Conservation (phyloP, 352 stramenopile genomes). For the Phytophthora pistaciae region DNA sequence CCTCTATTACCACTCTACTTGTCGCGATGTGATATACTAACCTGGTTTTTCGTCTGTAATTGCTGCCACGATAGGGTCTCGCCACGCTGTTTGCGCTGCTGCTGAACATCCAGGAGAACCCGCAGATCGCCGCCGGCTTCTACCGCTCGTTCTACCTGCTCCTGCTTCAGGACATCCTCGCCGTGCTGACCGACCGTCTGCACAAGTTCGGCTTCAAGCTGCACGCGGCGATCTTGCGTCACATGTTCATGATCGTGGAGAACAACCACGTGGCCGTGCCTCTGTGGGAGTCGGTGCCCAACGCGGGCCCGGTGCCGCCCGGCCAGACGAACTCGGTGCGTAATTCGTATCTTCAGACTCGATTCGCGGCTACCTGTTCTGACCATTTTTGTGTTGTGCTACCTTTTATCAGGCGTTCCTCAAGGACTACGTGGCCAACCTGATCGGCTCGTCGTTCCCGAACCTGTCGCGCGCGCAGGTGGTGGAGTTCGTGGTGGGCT, state of each 20-base stretch:
- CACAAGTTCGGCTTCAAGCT: constrained; percentile 99
- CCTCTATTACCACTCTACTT: constrained; percentile 1
- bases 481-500: constrained; percentile 96
- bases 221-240: constrained; percentile 96
- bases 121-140: constrained; percentile 96
- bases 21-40: constrained; percentile 3
- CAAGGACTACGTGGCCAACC: constrained; percentile 96
- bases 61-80: constrained; percentile 73
- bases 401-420: constrained; percentile 83
- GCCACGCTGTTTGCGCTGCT: constrained; percentile 97
- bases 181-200: constrained; percentile 98
- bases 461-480: constrained; percentile 96
- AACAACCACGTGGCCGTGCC: constrained; percentile 96
- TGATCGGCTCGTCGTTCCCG: constrained; percentile 97
- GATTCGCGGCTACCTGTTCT: not conserved
- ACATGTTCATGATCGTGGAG: constrained; percentile 99
- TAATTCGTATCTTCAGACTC: not conserved
- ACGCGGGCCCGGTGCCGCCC: constrained; percentile 61
- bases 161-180: constrained; percentile 95
- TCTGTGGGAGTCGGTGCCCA: constrained; percentile 94
- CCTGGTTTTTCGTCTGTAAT: not conserved
- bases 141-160: constrained; percentile 98
- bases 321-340: constrained; percentile 86
- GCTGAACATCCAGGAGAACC: constrained; percentile 96
- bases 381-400: not conserved